Evolutionary conservation across 768 basidiomycete species (phyloP).

Genomic region (Termitomyces sp.): DNA sequence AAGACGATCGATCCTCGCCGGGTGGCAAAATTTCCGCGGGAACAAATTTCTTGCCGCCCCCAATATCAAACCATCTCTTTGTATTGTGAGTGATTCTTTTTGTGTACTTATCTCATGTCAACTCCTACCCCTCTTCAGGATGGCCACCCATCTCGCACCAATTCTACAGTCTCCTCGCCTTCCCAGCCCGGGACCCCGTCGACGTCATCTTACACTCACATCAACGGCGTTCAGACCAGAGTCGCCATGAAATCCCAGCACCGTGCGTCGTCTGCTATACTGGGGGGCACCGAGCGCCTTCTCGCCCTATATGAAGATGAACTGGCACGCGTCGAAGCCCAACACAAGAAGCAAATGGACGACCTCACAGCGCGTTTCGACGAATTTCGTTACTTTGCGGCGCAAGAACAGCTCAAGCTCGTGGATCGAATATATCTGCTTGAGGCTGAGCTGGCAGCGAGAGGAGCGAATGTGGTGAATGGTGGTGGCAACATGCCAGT

Average conservation of each 20-base stretch:
- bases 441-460: constrained; percentile 7
- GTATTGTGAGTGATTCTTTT: not conserved
- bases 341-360: constrained; percentile 1
- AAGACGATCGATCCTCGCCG: not conserved
- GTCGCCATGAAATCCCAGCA: not conserved
- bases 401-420: constrained; percentile 4
- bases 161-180: not conserved
- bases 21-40: not conserved
- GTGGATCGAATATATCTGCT: constrained; percentile 9
- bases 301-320: constrained; percentile 12
- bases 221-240: not conserved
- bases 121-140: not conserved
- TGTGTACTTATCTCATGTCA: not conserved
- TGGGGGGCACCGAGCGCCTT: constrained; percentile 8
- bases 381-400: constrained; percentile 2
- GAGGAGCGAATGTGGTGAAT: not conserved
- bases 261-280: not conserved
- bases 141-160: not conserved
- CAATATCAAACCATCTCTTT: not conserved
- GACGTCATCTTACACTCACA: too few species aligned
- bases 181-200: not conserved
- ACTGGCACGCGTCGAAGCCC: constrained; percentile 3
- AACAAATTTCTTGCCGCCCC: not conserved
- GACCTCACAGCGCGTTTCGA: constrained; percentile 11
- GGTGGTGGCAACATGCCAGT: too few species aligned